A percentile compares a stretch with the other conserved stretches of the same genome.
Conservation (phyloP, 176 grass and related monocot genomes). For the Alloteropsis semialata region DNA sequence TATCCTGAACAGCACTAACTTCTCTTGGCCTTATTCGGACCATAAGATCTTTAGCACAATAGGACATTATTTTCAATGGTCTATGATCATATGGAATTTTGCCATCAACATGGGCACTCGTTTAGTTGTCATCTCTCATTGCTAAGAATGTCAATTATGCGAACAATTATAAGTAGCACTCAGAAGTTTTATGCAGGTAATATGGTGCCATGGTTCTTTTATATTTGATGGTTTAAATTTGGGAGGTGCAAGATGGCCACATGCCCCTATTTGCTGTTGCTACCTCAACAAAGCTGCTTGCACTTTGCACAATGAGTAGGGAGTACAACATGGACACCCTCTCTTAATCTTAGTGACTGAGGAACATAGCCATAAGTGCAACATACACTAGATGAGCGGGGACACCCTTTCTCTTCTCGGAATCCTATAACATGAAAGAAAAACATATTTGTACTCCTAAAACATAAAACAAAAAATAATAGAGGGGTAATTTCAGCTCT, state of each 20-base stretch:
- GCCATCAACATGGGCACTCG: conserved; percentile 1
- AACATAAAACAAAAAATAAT: neutral
- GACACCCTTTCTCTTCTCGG: neutral
- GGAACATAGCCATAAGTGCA: neutral
- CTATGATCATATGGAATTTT: neutral
- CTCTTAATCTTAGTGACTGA: neutral
- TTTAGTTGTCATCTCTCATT: neutral
- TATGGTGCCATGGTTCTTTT: neutral
- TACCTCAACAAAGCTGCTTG: neutral
- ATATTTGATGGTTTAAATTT: neutral
- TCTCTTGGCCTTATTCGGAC: neutral
- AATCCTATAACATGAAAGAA: neutral
- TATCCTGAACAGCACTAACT: neutral
- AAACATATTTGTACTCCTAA: neutral
- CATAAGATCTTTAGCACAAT: neutral
- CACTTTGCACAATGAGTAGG: neutral
- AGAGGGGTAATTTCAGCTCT: neutral
- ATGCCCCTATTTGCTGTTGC: neutral
- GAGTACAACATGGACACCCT: neutral
- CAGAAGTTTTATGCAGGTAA: conserved; percentile 1
- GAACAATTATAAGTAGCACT: neutral
- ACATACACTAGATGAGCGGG: neutral
- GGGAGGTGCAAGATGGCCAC: neutral
- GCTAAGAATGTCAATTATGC: neutral
- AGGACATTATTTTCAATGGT: neutral